Evolutionary conservation across 129 eudicot species (phyloP).

Genomic region (Erigeron canadensis): DNA sequence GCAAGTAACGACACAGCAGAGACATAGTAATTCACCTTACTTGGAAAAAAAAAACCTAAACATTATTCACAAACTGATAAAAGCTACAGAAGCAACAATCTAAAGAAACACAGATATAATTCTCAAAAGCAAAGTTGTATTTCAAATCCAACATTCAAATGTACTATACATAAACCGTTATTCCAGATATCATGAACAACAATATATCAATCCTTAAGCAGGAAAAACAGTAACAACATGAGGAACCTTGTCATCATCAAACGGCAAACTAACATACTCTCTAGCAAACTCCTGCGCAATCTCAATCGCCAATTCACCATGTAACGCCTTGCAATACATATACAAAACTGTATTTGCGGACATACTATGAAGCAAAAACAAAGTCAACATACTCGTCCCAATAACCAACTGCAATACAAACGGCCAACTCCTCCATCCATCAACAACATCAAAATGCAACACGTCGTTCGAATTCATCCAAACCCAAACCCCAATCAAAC

Average conservation of each 20-base stretch:
- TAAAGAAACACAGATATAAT: neutral
- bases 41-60: neutral
- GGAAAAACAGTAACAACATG: constrained; percentile 60
- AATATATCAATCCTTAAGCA: constrained; percentile 22
- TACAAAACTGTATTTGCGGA: constrained; percentile 61
- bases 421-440: constrained; percentile 55
- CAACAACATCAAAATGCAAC: constrained; percentile 29
- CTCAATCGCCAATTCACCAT: constrained; percentile 78
- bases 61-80: constrained; percentile 3
- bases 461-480: constrained; percentile 31
- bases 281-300: constrained; percentile 78
- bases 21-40: neutral
- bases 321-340: constrained; percentile 90
- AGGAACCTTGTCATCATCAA: constrained; percentile 81
- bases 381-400: constrained; percentile 51
- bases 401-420: constrained; percentile 52
- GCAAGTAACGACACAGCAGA: neutral
- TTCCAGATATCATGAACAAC: constrained; percentile 6
- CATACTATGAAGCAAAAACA: constrained; percentile 56
- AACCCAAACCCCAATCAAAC: constrained; percentile 28
- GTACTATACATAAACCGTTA: neutral
- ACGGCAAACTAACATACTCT: constrained; percentile 77
- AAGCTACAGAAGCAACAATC: constrained; percentile 2
- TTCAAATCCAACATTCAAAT: constrained; percentile 19
- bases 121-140: constrained; percentile 8